Evolutionary conservation across 2,329 filamentous ascomycete species (phyloP), one percentile per base, ranked within the genome.

Genomic region (Pseudopithomyces chartarum): DNA sequence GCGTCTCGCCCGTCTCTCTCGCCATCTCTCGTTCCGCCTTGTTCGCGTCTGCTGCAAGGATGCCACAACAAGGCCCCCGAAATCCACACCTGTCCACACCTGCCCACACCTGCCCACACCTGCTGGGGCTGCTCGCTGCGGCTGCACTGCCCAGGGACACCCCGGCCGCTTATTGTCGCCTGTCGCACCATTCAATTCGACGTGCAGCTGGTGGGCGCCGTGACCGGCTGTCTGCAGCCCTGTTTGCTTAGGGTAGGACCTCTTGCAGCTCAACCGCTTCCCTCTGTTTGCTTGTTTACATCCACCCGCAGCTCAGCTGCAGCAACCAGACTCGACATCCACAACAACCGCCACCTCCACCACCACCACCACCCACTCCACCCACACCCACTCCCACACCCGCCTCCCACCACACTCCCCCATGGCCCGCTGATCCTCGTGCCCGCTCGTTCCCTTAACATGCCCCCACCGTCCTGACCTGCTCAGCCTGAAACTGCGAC

Each of bases 161-260:
- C 59, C 60, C 62, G 55, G 67, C 57, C 26, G 34, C 43, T 38
- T 52, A 47, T 29, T 52, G 66, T 68, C 59, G 61, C 66, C 67
- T 53, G 60, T 66, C 52, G 61, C 67, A 64, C 61, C 42, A 58
- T 64, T 50, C 59, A 59, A 60, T 60, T 63, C 59, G 67, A 62
- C 64, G 58, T 70, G 66, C 64, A 57, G 60, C 57, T 50, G 56
- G 48, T 6, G 55, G 32, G 48, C 59, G 64, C 60, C 67, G 61
- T 62, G 68, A 64, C 60, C 63, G 57, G 45, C 22, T 29, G 22
- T 45, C 60, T 54, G 57, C 54, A 61, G 56, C 66, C 60, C 56
- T 57, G 64, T 63, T 67, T 63, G 56, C 62, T 59, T 52, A 58
- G 60, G 54, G 60, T 43, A 48, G 54, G 42, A 36, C 42, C n/a